phyloP scores from a whole-genome alignment of 495 filamentous ascomycete species.

The Daldinia childiae region DNA sequence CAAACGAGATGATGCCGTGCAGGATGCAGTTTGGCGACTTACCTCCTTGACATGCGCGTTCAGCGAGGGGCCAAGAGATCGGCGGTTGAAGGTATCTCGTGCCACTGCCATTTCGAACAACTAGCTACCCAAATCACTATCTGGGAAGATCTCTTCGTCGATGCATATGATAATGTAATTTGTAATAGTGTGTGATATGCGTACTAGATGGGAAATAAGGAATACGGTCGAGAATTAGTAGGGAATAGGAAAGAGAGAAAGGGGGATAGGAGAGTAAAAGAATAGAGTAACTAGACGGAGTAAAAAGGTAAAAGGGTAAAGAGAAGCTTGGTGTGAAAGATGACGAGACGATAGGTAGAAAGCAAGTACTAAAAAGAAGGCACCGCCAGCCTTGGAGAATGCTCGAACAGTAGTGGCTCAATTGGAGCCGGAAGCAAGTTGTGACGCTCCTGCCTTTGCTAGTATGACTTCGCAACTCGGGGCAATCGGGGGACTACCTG shows the following conservation, averaged over 20 bases:
- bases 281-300: background rate
- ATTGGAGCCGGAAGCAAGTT: conserved; percentile 22
- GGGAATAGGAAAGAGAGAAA: conserved; percentile 1
- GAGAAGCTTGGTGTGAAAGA: conserved; percentile 1
- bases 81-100: conserved; percentile 54
- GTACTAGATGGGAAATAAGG: conserved; percentile 4
- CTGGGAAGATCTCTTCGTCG: conserved; percentile 18
- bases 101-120: conserved; percentile 43
- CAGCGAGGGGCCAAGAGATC: conserved; percentile 54
- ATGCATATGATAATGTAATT: conserved; percentile 44
- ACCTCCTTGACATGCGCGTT: conserved; percentile 60
- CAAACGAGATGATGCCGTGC: conserved; percentile 16
- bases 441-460: conserved; percentile 30
- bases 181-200: background rate
- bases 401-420: conserved; percentile 29
- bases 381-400: conserved; percentile 31
- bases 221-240: background rate
- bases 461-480: conserved; percentile 29
- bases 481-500: conserved; percentile 29
- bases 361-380: conserved; percentile 12
- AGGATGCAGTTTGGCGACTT: conserved; percentile 40
- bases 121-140: conserved; percentile 41
- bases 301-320: background rate
- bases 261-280: background rate
- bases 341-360: conserved; percentile 21